These are phyloP conservation scores for Straminergon stramineum DNA, from an alignment of 225 moss, liverwort and hornwort species.

Conservation along the genomic window DNA sequence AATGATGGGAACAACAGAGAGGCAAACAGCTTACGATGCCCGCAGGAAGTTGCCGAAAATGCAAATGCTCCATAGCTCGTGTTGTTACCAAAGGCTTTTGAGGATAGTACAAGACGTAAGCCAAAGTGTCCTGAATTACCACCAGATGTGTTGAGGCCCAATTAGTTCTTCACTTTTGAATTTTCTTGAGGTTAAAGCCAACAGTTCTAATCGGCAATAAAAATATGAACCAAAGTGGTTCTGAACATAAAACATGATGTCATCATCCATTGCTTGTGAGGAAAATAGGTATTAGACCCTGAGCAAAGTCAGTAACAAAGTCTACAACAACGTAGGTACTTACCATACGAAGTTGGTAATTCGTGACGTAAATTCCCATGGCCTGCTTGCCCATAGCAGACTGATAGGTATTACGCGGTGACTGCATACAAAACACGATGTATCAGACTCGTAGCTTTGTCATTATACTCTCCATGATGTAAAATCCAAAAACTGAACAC, in stretches of 20 bases:
- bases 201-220: not conserved
- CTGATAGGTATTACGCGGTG: constrained; percentile 99
- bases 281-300: not conserved
- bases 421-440: constrained; percentile 34
- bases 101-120: constrained; percentile 95
- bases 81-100: constrained; percentile 99
- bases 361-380: constrained; percentile 99
- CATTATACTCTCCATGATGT: not conserved
- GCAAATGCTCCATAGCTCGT: constrained; percentile 97
- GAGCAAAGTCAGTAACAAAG: not conserved
- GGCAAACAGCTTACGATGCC: constrained; percentile 64
- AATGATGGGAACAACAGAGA: not conserved
- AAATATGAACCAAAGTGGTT: not conserved
- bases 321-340: not conserved
- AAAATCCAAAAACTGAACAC: not conserved
- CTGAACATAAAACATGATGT: not conserved
- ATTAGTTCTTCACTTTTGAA: not conserved
- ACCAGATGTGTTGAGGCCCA: not conserved
- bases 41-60: constrained; percentile 94
- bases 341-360: constrained; percentile 95
- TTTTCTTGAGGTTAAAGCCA: not conserved
- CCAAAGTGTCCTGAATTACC: constrained; percentile 80
- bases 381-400: constrained; percentile 99
- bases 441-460: not conserved
- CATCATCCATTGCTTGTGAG: not conserved